Conservation (phyloP, 345 rosid species). For the Raphanus raphanistrum region DNA sequence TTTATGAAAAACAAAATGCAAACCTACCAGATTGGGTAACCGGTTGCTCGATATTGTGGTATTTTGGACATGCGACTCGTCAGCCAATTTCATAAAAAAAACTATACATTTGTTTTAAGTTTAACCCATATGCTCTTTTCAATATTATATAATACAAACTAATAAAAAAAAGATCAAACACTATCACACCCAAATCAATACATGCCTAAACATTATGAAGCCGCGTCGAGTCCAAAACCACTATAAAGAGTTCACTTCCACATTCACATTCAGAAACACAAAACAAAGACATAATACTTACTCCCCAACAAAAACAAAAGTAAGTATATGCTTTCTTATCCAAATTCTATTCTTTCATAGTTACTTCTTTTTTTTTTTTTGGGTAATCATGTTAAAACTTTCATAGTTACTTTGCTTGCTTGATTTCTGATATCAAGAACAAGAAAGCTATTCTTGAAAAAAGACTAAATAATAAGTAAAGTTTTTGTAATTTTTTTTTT, state of each 20-base stretch:
- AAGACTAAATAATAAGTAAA: background rate
- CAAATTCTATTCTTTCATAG: background rate
- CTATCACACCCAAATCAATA: background rate
- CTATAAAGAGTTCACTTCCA: constrained; percentile 30
- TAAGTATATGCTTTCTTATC: constrained; percentile 4
- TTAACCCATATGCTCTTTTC: constrained; percentile 7
- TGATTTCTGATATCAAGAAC: background rate
- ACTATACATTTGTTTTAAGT: background rate
- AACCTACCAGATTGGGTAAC: constrained; percentile 14
- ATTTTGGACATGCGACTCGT: background rate
- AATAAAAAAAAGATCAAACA: background rate
- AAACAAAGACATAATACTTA: constrained; percentile 7
- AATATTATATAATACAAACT: background rate
- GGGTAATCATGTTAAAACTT: background rate
- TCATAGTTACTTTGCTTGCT: background rate
- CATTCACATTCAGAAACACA: constrained; percentile 10
- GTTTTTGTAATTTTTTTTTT: background rate
- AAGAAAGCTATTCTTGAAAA: background rate
- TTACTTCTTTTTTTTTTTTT: background rate
- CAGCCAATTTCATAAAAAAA: background rate
- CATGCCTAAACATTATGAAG: background rate
- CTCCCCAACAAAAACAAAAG: background rate
- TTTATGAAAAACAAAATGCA: background rate
- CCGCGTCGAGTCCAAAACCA: background rate
- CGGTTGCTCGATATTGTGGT: background rate